Percentiles rank a stretch among this genome's conserved stretches.
Evolutionary conservation across 352 stramenopile species (phyloP).

Genomic region (Peronosclerospora sorghi): DNA sequence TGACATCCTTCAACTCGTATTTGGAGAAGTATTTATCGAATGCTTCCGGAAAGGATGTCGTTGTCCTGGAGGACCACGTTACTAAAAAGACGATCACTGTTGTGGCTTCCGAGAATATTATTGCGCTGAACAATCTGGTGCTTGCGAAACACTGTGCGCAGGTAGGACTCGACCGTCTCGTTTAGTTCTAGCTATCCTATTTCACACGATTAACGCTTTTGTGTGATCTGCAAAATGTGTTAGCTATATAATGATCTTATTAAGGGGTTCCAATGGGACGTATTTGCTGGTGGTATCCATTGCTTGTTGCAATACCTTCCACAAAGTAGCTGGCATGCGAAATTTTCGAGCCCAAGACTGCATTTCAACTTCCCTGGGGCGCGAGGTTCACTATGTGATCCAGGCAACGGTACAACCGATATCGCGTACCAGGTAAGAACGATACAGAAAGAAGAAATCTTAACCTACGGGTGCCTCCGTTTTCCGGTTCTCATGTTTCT

Average conservation of each 20-base stretch:
- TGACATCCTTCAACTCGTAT: constrained; percentile 68
- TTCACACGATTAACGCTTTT: constrained; percentile 1
- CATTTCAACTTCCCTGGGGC: constrained; percentile 74
- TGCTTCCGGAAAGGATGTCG: constrained; percentile 38
- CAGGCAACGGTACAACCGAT: constrained; percentile 74
- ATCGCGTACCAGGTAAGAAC: constrained; percentile 50
- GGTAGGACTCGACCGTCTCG: constrained; percentile 17
- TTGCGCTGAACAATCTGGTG: constrained; percentile 57
- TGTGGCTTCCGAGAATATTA: constrained; percentile 59
- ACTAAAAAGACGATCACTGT: constrained; percentile 64
- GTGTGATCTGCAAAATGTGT: background rate
- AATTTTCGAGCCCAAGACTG: constrained; percentile 53
- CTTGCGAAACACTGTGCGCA: constrained; percentile 59
- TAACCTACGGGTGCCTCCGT: background rate
- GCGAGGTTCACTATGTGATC: constrained; percentile 42
- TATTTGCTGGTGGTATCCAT: constrained; percentile 73
- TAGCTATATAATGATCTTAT: constrained; percentile 71
- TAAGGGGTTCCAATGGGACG: constrained; percentile 76
- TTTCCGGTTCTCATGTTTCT: background rate
- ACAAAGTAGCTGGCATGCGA: constrained; percentile 43
- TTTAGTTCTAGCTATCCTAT: background rate
- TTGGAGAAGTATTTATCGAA: constrained; percentile 63
- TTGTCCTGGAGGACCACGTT: constrained; percentile 54
- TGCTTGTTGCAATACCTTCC: constrained; percentile 76
- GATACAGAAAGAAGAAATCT: background rate